Evolutionary conservation across 1,284 basidiomycete species (phyloP), one percentile per base, ranked within the genome.

Genomic region (Puccinia polysora): DNA sequence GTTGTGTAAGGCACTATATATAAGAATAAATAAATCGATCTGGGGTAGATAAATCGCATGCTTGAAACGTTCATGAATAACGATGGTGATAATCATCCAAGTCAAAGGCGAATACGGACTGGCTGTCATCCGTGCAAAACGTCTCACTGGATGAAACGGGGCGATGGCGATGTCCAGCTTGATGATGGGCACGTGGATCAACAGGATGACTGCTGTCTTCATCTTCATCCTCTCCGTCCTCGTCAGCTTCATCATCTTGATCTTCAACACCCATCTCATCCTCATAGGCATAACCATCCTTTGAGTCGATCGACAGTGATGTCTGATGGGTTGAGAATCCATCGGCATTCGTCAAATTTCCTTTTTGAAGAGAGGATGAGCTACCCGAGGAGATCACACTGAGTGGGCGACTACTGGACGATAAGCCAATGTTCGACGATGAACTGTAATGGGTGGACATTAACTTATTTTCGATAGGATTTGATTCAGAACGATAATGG

Each of bases 271-370:
- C 34, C 38, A 20, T n/a, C n/a, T 60, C 58, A 28, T 60, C 58
- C 18, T 43, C 50, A 52, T 8, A 25, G 23, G 18, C 18, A 14
- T 40, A 59, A 40, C 45, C 58, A 25, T 60, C 34, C 18, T 38
- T 43, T 4, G 58, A 70, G 30, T 70, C 67, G 15, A 58, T 58
- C 43, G 67, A 70, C 8, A 62, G 20, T n/a, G 64, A 67, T 34
- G 49, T 15, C 0, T 38, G 32, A 55, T 67, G 50, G 12, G 32
- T 36, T 32, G 10, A 23, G 36, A 18, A 40, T 63, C 5, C 1
- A 49, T 56, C 55, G 3, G 20, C 32, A 4, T 25, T 12, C 12
- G 32, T 32, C 55, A 15, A n/a, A 10, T 56, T 59, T 12, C 36
- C 14, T 12, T 36, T 32, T 10, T 8, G 40, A 43, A 43, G n/a